phyloP scores from a whole-genome alignment of 257 asterid species.

The Voacanga thouarsii region DNA sequence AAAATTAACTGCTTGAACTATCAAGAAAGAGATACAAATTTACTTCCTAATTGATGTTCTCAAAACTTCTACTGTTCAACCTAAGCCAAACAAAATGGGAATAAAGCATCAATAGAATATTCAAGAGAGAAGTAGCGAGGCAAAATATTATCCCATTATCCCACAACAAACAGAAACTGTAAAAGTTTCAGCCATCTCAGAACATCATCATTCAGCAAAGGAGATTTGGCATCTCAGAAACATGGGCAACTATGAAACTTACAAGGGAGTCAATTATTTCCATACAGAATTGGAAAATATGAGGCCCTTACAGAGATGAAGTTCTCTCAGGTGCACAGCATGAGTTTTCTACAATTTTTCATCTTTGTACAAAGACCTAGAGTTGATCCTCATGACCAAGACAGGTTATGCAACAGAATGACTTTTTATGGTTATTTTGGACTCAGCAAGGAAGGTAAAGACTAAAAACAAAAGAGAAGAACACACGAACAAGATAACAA shows the following conservation, averaged over 20 bases:
- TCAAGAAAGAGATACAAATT: not conserved
- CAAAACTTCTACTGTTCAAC: not conserved
- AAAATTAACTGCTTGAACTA: not conserved
- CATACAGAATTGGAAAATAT: no score
- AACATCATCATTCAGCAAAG: no score
- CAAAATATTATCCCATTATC: not conserved
- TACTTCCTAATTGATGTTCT: not conserved
- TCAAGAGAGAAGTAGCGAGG: no score
- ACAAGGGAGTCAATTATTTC: no score
- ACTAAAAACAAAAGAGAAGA: not conserved
- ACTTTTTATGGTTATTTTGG: not conserved
- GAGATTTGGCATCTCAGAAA: no score
- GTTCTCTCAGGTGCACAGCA: no score
- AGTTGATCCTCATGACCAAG: not conserved
- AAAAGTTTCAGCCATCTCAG: not conserved
- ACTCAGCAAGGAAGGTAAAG: no score
- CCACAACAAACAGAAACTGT: not conserved
- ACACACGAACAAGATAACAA: not conserved
- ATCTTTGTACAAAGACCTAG: no score
- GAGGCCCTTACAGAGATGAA: no score
- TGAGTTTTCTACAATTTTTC: no score
- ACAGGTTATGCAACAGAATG: not conserved
- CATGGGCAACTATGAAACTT: no score
- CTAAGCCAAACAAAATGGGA: not conserved
- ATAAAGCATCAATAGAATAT: not conserved